A percentile compares a stretch with the other conserved stretches of the same genome.
Evolutionary conservation across 495 filamentous ascomycete genomes (phyloP).

Genomic region (Hyphodiscus hymeniophilus): DNA sequence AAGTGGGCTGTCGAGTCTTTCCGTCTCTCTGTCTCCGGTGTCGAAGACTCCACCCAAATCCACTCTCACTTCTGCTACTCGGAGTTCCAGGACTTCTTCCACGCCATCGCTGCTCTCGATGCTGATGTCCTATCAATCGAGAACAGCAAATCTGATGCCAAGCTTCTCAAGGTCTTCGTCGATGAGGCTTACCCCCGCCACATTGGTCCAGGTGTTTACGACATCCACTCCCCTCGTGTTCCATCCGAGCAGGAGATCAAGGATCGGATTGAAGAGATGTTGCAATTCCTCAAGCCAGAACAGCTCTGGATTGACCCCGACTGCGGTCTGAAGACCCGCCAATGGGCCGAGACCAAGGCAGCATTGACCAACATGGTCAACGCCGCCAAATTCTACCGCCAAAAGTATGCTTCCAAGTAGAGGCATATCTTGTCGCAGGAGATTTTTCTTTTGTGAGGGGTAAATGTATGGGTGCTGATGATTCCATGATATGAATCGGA

Average conservation of each 20-base stretch:
- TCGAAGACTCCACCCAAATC: conserved; percentile 91
- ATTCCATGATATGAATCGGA: conserved; percentile 25
- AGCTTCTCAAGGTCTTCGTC: conserved; percentile 96
- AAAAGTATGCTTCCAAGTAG: conserved; percentile 60
- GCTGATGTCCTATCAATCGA: conserved; percentile 97
- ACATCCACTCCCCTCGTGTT: conserved; percentile 98
- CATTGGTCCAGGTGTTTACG: conserved; percentile 98
- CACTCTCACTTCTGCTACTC: conserved; percentile 99
- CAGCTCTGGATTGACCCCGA: conserved; percentile 99
- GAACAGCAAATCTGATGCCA: conserved; percentile 99
- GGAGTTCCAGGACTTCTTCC: conserved; percentile 99
- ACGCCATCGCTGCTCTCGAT: conserved; percentile 95
- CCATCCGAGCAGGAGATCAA: conserved; percentile 95
- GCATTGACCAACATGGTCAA: conserved; percentile 88
- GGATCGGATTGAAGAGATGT: conserved; percentile 94
- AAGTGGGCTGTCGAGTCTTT: conserved; percentile 95
- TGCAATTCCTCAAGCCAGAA: conserved; percentile 83
- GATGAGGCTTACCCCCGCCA: conserved; percentile 93
- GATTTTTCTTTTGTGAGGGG: conserved; percentile 14
- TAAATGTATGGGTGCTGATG: conserved; percentile 1
- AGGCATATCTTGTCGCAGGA: not conserved
- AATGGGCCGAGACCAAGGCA: conserved; percentile 94
- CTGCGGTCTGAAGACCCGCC: conserved; percentile 96
- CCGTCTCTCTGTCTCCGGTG: conserved; percentile 85
- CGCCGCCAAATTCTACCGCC: conserved; percentile 92